A percentile compares a stretch with the other conserved stretches of the same genome.
phyloP scores from a whole-genome alignment of 148 eudicot species.

The Persicaria tinctoria region DNA sequence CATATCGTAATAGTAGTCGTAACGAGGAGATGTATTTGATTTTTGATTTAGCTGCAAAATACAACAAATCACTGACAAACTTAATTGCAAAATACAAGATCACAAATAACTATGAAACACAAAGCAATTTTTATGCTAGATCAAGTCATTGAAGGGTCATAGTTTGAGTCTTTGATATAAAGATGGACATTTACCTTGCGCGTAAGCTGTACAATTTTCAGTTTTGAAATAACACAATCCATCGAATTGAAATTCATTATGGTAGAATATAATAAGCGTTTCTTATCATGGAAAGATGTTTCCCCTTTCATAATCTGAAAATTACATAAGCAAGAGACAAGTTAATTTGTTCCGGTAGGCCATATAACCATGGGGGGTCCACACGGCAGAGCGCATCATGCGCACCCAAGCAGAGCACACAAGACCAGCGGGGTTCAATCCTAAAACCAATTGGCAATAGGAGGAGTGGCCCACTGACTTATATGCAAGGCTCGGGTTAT shows the following conservation, averaged over 20 bases:
- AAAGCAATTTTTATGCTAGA: not conserved
- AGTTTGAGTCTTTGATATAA: not conserved
- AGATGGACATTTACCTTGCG: slow-evolving; percentile 39
- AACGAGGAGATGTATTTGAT: slow-evolving; percentile 26
- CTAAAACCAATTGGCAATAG: too few species aligned
- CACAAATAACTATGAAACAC: not conserved
- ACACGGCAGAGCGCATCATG: too few species aligned
- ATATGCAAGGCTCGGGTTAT: too few species aligned
- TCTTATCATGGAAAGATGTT: slow-evolving; percentile 66
- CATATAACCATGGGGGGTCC: too few species aligned
- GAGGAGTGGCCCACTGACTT: too few species aligned
- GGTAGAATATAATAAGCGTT: slow-evolving; percentile 70
- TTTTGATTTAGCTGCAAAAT: slow-evolving; percentile 49
- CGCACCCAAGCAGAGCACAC: too few species aligned
- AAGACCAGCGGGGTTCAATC: too few species aligned
- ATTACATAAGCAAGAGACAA: slow-evolving; percentile 4
- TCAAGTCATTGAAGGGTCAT: not conserved
- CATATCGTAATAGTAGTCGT: slow-evolving; percentile 85
- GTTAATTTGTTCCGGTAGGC: too few species aligned
- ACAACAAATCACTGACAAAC: not conserved
- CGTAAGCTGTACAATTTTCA: slow-evolving; percentile 44
- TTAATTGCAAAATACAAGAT: slow-evolving; percentile 3
- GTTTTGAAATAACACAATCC: slow-evolving; percentile 75
- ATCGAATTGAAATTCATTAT: slow-evolving; percentile 69
- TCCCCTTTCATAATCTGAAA: slow-evolving; percentile 65